Evolutionary conservation across 2,329 filamentous ascomycete species (phyloP).

Genomic region (Dactylellina drechsleri): DNA sequence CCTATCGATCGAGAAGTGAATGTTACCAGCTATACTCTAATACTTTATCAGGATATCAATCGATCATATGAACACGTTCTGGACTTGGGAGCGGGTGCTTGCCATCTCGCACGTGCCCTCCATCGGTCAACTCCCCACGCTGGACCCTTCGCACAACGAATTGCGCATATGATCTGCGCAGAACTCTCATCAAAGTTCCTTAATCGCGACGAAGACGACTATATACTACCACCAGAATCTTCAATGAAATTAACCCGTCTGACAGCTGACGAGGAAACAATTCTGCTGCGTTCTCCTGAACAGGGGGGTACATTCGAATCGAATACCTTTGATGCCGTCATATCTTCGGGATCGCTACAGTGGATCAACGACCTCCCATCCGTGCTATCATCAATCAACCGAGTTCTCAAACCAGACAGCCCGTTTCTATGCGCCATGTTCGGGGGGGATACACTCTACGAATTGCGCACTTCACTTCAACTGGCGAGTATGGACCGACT

Average conservation of each 20-base stretch:
- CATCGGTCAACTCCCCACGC: slow-evolving; percentile 71
- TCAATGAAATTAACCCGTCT: slow-evolving; percentile 76
- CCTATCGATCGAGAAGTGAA: no score
- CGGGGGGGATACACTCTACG: slow-evolving; percentile 91
- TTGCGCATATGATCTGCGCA: slow-evolving; percentile 79
- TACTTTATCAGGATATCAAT: slow-evolving; percentile 80
- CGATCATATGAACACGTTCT: slow-evolving; percentile 84
- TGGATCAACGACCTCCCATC: slow-evolving; percentile 98
- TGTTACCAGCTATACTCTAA: not conserved
- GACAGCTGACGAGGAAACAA: slow-evolving; percentile 75
- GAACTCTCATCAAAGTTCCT: slow-evolving; percentile 83
- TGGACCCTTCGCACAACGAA: slow-evolving; percentile 73
- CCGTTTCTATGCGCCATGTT: slow-evolving; percentile 97
- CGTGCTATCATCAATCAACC: slow-evolving; percentile 83
- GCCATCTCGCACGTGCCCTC: slow-evolving; percentile 87
- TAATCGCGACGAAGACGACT: slow-evolving; percentile 73
- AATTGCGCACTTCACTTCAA: slow-evolving; percentile 91
- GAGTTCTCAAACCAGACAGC: slow-evolving; percentile 84
- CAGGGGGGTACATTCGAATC: slow-evolving; percentile 71
- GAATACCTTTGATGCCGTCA: slow-evolving; percentile 84
- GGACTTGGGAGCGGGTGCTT: slow-evolving; percentile 93
- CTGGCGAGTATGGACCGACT: slow-evolving; percentile 88
- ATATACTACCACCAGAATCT: slow-evolving; percentile 74
- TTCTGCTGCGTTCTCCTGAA: slow-evolving; percentile 62
- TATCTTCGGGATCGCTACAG: slow-evolving; percentile 89